phyloP scores from a whole-genome alignment of 2,329 filamentous ascomycete species.

The Penicillium verrucosum region DNA sequence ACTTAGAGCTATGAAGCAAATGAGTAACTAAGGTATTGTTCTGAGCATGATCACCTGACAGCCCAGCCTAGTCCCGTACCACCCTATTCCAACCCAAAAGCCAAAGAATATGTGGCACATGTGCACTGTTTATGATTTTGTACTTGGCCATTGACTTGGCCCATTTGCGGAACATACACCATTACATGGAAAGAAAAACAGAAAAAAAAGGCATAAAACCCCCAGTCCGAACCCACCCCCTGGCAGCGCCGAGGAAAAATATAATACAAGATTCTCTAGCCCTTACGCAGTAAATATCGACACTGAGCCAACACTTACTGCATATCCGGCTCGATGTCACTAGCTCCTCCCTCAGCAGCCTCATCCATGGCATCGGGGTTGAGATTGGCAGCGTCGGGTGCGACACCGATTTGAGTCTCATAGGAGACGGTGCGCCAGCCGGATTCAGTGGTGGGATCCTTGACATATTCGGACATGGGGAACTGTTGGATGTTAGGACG shows the following conservation, averaged over 20 bases:
- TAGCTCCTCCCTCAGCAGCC: constrained; percentile 33
- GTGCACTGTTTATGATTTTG: constrained; percentile 1
- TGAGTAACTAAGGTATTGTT: too few relatives aligned
- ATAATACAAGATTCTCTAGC: constrained; percentile 4
- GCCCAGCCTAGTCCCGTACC: too few relatives aligned
- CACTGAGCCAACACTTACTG: constrained; percentile 2
- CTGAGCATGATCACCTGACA: neutral
- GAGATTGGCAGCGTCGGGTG: constrained; percentile 41
- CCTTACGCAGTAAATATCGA: neutral
- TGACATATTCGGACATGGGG: constrained; percentile 63
- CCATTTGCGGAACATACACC: neutral
- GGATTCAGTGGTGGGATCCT: constrained; percentile 51
- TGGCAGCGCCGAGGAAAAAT: constrained; percentile 6
- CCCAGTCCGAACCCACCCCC: neutral
- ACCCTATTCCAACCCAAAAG: neutral
- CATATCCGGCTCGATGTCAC: constrained; percentile 39
- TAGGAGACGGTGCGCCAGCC: constrained; percentile 60
- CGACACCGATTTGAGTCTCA: constrained; percentile 41
- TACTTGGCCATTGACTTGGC: neutral
- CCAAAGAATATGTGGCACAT: neutral
- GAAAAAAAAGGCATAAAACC: neutral
- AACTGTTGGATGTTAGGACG: constrained; percentile 42
- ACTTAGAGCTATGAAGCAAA: too few relatives aligned
- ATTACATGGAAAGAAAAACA: neutral
- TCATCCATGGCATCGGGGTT: constrained; percentile 50